phyloP scores from a whole-genome alignment of 305 asterid species.

The Plantago rigida region DNA sequence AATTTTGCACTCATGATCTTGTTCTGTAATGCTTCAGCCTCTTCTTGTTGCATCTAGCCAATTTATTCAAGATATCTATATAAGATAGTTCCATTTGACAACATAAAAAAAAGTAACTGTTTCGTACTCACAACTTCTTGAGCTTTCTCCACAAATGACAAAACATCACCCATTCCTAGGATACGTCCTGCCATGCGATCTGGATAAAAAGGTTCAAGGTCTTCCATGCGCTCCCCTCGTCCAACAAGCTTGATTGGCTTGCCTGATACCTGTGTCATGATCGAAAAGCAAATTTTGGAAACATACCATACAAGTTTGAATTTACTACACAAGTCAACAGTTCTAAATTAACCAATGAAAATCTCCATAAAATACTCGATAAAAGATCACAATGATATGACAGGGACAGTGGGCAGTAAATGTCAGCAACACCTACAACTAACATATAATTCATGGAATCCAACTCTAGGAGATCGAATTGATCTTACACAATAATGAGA shows the following conservation, averaged over 20 bases:
- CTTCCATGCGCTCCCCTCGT: constrained; percentile 97
- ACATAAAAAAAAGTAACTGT: constrained; percentile 9
- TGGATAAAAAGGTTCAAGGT: constrained; percentile 97
- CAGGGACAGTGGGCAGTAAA: background rate
- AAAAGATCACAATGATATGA: constrained; percentile 9
- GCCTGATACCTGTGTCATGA: constrained; percentile 59
- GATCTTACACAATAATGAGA: constrained; percentile 8
- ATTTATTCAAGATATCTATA: constrained; percentile 15
- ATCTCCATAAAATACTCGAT: constrained; percentile 16
- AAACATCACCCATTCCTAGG: constrained; percentile 98
- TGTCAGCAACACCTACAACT: background rate
- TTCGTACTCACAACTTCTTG: constrained; percentile 78
- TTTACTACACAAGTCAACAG: constrained; percentile 9
- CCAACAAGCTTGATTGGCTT: constrained; percentile 98
- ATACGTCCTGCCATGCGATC: constrained; percentile 98
- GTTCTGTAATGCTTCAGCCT: constrained; percentile 92
- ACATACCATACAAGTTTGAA: background rate
- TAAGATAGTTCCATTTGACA: constrained; percentile 3
- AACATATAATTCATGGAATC: constrained; percentile 12
- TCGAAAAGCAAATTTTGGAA: no score
- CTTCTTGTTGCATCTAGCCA: constrained; percentile 87
- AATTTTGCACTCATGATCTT: constrained; percentile 96
- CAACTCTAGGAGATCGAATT: constrained; percentile 14
- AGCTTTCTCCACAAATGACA: constrained; percentile 97
- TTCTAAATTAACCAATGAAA: constrained; percentile 4